Percentiles rank a stretch among this genome's conserved stretches.
Conservation (phyloP, 768 basidiomycete species). For the Tylopilus felleus region DNA sequence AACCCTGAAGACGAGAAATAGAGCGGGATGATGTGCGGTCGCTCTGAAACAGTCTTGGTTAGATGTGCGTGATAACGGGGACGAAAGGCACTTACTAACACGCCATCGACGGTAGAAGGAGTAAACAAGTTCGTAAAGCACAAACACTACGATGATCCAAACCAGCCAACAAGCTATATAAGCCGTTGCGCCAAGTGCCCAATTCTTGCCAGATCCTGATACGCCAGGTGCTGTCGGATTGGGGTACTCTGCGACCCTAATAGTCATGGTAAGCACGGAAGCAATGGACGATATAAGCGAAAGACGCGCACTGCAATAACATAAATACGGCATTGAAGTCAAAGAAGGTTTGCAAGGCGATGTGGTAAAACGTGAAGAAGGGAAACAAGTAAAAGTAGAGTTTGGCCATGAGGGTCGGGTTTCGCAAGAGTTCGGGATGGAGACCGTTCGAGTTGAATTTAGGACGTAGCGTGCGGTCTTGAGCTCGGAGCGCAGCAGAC, state of each 20-base stretch:
- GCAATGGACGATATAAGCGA: background rate
- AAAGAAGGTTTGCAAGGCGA: conserved; percentile 78
- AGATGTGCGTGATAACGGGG: conserved; percentile 16
- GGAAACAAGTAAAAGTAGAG: conserved; percentile 69
- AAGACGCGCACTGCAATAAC: conserved; percentile 67
- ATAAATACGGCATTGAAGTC: conserved; percentile 89
- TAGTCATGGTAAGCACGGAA: conserved; percentile 12
- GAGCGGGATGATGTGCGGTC: conserved; percentile 77
- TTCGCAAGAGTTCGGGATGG: conserved; percentile 65
- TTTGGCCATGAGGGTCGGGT: conserved; percentile 51
- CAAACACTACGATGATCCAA: conserved; percentile 68
- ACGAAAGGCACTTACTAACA: conserved; percentile 55
- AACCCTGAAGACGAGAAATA: conserved; percentile 80
- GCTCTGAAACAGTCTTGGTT: conserved; percentile 47
- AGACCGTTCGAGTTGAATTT: conserved; percentile 65
- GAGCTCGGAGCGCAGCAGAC: conserved; percentile 34
- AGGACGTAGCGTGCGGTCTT: conserved; percentile 46
- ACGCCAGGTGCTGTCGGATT: conserved; percentile 66
- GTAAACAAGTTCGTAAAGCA: conserved; percentile 76
- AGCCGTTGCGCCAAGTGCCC: conserved; percentile 79
- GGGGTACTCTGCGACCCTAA: conserved; percentile 72
- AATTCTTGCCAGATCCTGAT: conserved; percentile 69
- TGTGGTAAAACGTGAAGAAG: conserved; percentile 66
- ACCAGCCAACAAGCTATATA: conserved; percentile 79
- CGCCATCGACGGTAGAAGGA: conserved; percentile 76